Percentiles rank a stretch among this genome's conserved stretches.
These are phyloP conservation scores for Chlorella sorokiniana DNA, from an alignment of 139 green algal species.

Conservation along the genomic window DNA sequence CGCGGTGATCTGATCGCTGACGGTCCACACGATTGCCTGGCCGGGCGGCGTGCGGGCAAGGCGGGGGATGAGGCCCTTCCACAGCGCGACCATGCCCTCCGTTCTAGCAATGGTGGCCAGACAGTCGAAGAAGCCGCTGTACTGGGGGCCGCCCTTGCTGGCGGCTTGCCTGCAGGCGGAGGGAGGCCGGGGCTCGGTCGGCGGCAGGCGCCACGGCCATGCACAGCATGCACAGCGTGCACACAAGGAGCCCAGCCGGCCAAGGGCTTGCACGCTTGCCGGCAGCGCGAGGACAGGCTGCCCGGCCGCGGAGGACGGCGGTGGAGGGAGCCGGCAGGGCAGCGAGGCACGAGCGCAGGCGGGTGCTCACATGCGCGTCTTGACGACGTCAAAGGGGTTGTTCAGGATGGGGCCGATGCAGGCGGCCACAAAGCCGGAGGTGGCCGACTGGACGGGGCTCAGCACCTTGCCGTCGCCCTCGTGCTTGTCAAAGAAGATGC, in stretches of 20 bases:
- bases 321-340: no score
- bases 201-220: background rate
- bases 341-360: no score
- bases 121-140: constrained; percentile 85
- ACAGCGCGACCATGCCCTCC: constrained; percentile 87
- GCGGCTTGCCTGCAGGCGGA: constrained; percentile 37
- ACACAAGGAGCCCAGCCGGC: no score
- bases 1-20: constrained; percentile 76
- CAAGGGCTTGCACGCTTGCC: no score
- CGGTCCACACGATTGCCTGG: constrained; percentile 92
- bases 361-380: constrained; percentile 54
- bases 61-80: constrained; percentile 87
- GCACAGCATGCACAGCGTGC: background rate
- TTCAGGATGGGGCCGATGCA: constrained; percentile 85
- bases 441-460: constrained; percentile 77
- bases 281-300: no score
- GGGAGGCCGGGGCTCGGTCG: background rate
- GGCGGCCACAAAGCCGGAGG: constrained; percentile 85
- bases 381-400: constrained; percentile 94
- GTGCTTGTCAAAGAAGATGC: constrained; percentile 78
- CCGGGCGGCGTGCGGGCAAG: constrained; percentile 95
- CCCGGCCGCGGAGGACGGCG: no score
- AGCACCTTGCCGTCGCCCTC: constrained; percentile 84
- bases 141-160: constrained; percentile 56
- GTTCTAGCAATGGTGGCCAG: constrained; percentile 77